Evolutionary conservation across 2,329 filamentous ascomycete genomes (phyloP), one percentile per base, ranked within the genome.

Genomic region (Neophaeococcomyces mojaviensis): DNA sequence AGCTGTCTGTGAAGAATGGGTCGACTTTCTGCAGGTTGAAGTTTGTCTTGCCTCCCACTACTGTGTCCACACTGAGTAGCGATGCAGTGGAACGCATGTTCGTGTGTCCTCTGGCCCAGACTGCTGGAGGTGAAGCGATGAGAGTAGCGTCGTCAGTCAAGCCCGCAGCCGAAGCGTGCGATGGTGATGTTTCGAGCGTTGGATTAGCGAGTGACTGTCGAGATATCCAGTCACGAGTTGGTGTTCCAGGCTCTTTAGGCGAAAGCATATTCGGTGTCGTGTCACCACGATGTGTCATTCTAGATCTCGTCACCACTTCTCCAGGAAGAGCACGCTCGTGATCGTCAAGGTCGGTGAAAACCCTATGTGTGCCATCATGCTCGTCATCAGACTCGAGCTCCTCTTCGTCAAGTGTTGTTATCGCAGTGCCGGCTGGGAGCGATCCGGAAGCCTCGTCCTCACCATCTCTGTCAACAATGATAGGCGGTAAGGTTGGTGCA

Each of bases 1-100:
- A 78, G 38, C 74, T 73, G 58, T 84, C 81, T 4, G 76, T 82
- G 64, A 84, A 84, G 64, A 78, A 80, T 2, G 79, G 80, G 53
- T 81, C 78, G 0, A 84, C 77, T 46, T 82, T 79, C 58, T 84
- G 80, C 13, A 82, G 70, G 50, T 77, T 74, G 58, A 75, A 79
- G 55, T 81, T 73, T 44, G 74, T 75, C 58, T 79, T 79, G 48
- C 77, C 77, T 15, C 78, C 76, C 20, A 81, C 69, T 24, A 83
- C 71, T 2, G 70, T 70, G 44, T 78, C 68, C 3, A 80, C 66
- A 22, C 75, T 79, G 20, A 82, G 66, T 2, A 67, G 65, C 1
- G 72, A 76, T 36, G 64, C 46, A 16, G 30, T 39, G 4, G 48
- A 54, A n/a, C 51, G 33, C 9, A 48, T 47, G 20, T 48, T 49